phyloP scores from a whole-genome alignment of 164 flowering plant species.

The Vitis amurensis region DNA sequence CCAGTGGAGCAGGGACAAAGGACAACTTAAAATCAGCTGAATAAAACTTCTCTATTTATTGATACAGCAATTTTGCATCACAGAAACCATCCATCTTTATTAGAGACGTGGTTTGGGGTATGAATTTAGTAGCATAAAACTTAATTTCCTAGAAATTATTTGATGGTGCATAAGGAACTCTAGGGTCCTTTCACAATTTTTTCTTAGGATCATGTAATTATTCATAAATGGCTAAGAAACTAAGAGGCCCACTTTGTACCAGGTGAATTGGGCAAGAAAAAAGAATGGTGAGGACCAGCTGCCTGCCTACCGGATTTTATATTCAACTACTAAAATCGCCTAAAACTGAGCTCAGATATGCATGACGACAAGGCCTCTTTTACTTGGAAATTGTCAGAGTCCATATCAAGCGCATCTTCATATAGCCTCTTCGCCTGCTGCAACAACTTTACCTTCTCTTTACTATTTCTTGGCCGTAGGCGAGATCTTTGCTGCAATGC shows the following conservation, averaged over 20 bases:
- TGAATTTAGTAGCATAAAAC: not conserved
- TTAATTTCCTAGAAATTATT: not conserved
- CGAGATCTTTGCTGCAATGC: conserved; percentile 82
- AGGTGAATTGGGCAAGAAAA: not conserved
- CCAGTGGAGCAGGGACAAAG: too few relatives aligned
- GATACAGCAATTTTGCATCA: too few relatives aligned
- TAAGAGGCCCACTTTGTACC: too few relatives aligned
- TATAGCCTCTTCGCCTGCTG: conserved; percentile 82
- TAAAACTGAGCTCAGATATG: conserved; percentile 54
- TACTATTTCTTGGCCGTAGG: conserved; percentile 56
- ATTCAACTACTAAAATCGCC: conserved; percentile 13
- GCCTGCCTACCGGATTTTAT: not conserved
- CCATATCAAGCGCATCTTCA: conserved; percentile 81
- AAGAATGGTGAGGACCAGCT: not conserved
- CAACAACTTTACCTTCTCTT: conserved; percentile 77
- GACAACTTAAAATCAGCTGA: too few relatives aligned
- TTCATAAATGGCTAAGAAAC: too few relatives aligned
- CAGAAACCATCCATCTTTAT: too few relatives aligned
- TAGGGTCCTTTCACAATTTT: not conserved
- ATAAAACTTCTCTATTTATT: too few relatives aligned
- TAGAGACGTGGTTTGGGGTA: too few relatives aligned
- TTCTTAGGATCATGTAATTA: too few relatives aligned
- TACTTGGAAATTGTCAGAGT: conserved; percentile 56
- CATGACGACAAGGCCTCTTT: conserved; percentile 72
- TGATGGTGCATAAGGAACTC: not conserved